Evolutionary conservation across 768 basidiomycete genomes (phyloP).

Genomic region (Pluteus cervinus): DNA sequence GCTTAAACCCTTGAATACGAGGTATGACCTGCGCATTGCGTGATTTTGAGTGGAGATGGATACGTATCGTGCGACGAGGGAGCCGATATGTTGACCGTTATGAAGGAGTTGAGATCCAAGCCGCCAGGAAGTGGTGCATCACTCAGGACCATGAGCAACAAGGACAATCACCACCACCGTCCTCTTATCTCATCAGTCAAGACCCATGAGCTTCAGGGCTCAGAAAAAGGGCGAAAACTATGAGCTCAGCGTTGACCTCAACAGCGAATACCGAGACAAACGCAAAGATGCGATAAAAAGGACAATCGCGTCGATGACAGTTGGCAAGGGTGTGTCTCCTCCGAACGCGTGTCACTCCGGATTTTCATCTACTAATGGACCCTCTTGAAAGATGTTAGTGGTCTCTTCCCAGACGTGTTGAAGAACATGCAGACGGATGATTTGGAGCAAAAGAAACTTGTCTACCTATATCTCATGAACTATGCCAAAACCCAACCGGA

Average conservation of each 20-base stretch:
- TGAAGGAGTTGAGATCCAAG: too few species aligned
- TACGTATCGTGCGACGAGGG: too few species aligned
- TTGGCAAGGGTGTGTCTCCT: conserved; percentile 80
- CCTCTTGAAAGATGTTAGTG: conserved; percentile 63
- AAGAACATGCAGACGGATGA: conserved; percentile 99
- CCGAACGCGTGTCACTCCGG: conserved; percentile 1
- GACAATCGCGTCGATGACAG: conserved; percentile 97
- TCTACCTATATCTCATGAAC: conserved; percentile 99
- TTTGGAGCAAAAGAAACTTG: conserved; percentile 99
- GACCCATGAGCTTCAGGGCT: conserved; percentile 49
- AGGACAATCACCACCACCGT: neutral
- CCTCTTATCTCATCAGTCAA: conserved; percentile 4
- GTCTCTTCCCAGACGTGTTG: conserved; percentile 95
- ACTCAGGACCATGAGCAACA: conserved; percentile 1
- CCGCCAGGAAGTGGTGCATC: too few species aligned
- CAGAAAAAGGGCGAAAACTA: conserved; percentile 89
- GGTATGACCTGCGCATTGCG: too few species aligned
- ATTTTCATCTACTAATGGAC: conserved; percentile 3
- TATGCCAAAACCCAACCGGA: conserved; percentile 99
- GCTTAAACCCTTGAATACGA: too few species aligned
- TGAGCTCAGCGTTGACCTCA: conserved; percentile 94
- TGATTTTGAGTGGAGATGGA: too few species aligned
- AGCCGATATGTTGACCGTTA: too few species aligned
- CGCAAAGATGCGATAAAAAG: conserved; percentile 98
- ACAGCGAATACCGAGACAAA: conserved; percentile 92